Base-by-base conservation (phyloP, 2,329 filamentous ascomycete species). In the Penicillium sp. region DNA sequence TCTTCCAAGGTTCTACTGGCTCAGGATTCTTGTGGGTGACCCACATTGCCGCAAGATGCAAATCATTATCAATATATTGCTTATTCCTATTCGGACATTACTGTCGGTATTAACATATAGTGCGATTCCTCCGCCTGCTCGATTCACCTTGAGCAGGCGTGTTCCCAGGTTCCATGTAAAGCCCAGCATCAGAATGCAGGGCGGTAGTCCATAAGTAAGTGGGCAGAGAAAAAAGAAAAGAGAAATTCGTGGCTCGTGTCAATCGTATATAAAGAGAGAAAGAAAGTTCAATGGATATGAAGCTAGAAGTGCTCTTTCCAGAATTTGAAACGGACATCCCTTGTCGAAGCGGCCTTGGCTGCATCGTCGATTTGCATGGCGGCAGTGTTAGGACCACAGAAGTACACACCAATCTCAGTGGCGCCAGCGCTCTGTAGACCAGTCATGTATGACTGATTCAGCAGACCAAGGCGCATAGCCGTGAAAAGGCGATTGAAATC, bases 371-470 rank as follows among this genome's bases (percentile, higher is more conserved):
- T 97, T 67, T 91, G 86, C 62, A 92, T 84, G 6, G 93, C 93
- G 76, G 83, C 79, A 61, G 82, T 82, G 59, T 90, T 94, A 22
- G 92, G 92, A 56, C 94, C 94, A 73, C 94, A 99, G 75, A 97
- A 97, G 79, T 99, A 99, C 18, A 99, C 93, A 76, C 94, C 94
- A 11, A 99, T 89, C 36, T 93, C 91, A 3, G 91, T 95, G 67
- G 86, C 84, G 70, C 88, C 81, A 65, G 83, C 88, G 55, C 85
- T 85, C 74, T 95, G 89, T 14, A 97, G 75, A 1, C 92, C 92
- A 49, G 84, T 84, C 67, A 97, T 85, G 69, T 97, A 99, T 1
- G 86, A 89, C 65, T 91, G 85, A 71, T 96, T 86, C 49, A 91
- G 72, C 58, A 99, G 92, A 40, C 93, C 93, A 55, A 95, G 86